phyloP scores from a whole-genome alignment of 257 asterid species.

The Lycium barbarum region DNA sequence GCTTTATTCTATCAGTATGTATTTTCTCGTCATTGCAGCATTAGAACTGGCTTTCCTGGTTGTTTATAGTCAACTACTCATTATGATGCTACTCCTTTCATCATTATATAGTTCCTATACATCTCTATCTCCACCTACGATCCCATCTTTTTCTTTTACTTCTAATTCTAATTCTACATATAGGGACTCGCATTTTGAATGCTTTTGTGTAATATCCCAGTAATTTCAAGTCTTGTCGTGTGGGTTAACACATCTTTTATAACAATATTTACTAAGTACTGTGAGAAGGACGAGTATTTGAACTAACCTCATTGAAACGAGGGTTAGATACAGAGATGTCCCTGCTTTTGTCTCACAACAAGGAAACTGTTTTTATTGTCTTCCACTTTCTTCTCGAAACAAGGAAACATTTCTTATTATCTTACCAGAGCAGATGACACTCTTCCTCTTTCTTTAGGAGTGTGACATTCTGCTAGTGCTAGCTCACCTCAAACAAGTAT shows the following conservation, averaged over 20 bases:
- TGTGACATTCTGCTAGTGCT: background rate
- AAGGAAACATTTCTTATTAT: background rate
- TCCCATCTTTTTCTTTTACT: background rate
- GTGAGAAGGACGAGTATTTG: conserved; percentile 17
- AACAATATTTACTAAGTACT: background rate
- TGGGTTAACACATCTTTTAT: background rate
- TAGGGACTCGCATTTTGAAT: background rate
- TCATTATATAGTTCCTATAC: background rate
- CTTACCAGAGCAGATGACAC: background rate
- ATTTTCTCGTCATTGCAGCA: background rate
- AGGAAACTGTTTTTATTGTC: background rate
- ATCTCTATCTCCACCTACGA: background rate
- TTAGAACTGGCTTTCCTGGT: background rate
- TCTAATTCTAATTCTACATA: background rate
- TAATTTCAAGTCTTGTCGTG: background rate
- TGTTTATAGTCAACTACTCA: background rate
- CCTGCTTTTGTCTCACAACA: background rate
- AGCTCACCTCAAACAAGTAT: background rate
- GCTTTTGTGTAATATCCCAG: background rate
- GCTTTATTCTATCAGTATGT: conserved; percentile 29
- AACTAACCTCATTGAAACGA: background rate
- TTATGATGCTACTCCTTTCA: background rate
- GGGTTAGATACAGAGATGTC: background rate
- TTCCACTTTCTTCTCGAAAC: background rate
- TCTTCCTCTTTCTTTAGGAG: background rate